Conservation (phyloP, 2,329 filamentous ascomycete genomes). For the Chrysosporium keratinophilum region DNA sequence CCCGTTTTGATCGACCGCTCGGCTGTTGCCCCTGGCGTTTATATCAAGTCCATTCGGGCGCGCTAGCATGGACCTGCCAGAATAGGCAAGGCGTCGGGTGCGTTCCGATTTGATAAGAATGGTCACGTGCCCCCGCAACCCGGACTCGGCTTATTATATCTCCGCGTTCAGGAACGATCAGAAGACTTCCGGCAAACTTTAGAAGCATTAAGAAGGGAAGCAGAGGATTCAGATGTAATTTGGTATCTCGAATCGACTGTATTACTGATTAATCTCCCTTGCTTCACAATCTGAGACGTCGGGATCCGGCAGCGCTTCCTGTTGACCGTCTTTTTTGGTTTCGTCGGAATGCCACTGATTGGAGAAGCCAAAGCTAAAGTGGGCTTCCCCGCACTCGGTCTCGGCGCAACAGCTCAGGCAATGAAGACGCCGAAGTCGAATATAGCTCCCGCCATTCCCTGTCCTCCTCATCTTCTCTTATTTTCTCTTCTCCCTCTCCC, state of each 20-base stretch:
- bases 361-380: background rate
- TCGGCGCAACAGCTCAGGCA: background rate
- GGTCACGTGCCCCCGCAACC: background rate
- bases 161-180: background rate
- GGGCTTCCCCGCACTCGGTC: conserved; percentile 6
- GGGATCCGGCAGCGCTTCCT: too few relatives aligned
- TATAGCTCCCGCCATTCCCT: background rate
- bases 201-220: too few relatives aligned
- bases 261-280: too few relatives aligned
- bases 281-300: too few relatives aligned
- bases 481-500: background rate
- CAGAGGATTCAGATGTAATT: too few relatives aligned
- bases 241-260: too few relatives aligned
- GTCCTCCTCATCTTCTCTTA: background rate
- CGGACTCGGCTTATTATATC: background rate
- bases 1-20: too few relatives aligned
- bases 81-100: background rate
- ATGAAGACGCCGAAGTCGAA: conserved; percentile 1
- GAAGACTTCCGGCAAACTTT: background rate
- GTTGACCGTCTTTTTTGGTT: background rate
- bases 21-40: too few relatives aligned
- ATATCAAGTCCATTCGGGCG: background rate
- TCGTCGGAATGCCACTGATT: background rate
- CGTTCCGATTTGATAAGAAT: background rate
- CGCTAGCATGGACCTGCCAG: background rate